These are phyloP conservation scores for Scheffersomyces parashehatae DNA, from an alignment of 1,139 yeast genomes.

Conservation along the genomic window DNA sequence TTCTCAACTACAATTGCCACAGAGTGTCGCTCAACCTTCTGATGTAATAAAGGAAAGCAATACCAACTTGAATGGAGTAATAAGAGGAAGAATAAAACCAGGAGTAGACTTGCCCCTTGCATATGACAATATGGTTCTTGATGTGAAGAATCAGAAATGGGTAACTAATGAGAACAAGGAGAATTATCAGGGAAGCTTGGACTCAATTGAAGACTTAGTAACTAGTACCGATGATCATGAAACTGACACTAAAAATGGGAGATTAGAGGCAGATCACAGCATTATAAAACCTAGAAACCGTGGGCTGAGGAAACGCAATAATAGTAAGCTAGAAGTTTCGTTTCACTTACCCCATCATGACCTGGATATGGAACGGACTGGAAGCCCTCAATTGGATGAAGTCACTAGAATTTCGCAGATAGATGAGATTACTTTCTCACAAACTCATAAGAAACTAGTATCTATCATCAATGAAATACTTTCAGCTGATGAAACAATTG, in stretches of 20 bases:
- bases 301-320: constrained; percentile 8
- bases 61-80: constrained; percentile 10
- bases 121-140: constrained; percentile 43
- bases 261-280: constrained; percentile 5
- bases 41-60: constrained; percentile 11
- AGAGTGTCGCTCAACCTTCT: constrained; percentile 12
- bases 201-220: constrained; percentile 45
- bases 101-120: constrained; percentile 34
- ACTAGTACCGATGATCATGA: constrained; percentile 19
- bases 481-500: constrained; percentile 23
- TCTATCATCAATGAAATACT: constrained; percentile 49
- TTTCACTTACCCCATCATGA: constrained; percentile 38
- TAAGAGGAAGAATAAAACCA: constrained; percentile 36
- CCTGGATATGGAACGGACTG: constrained; percentile 11
- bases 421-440: constrained; percentile 51
- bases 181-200: constrained; percentile 34
- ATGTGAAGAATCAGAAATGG: constrained; percentile 40
- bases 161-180: constrained; percentile 29
- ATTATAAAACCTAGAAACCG: constrained; percentile 2
- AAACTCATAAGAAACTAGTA: constrained; percentile 45
- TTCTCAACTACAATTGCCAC: constrained; percentile 35
- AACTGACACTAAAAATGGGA: constrained; percentile 2
- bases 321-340: constrained; percentile 39
- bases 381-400: constrained; percentile 27
- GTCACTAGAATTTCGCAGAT: constrained; percentile 45